Percentiles rank a stretch among this genome's conserved stretches.
Conservation (phyloP, 139 green algal genomes). For the Eudorina sp. region DNA sequence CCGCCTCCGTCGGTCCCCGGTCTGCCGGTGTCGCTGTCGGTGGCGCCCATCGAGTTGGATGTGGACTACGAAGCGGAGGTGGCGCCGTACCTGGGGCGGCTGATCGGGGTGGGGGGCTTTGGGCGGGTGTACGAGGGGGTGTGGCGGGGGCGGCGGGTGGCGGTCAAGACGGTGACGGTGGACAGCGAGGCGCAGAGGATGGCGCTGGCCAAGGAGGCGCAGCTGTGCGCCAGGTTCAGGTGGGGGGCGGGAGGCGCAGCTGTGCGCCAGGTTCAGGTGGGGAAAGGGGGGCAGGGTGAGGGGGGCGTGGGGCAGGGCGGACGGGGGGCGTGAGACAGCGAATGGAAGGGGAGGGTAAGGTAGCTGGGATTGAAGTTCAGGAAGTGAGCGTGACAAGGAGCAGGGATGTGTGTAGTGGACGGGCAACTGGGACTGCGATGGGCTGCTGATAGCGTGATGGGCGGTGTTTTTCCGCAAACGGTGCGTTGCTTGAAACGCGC, state of each 20-base stretch:
- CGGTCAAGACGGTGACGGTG: slow-evolving; percentile 78
- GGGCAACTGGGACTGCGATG: no score
- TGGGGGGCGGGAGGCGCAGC: slow-evolving; percentile 53
- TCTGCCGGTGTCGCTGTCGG: slow-evolving; percentile 27
- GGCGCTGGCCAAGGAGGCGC: slow-evolving; percentile 78
- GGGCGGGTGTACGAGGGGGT: slow-evolving; percentile 77
- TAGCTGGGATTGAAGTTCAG: no score
- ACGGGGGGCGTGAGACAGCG: neutral
- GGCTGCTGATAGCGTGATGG: no score
- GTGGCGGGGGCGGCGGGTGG: slow-evolving; percentile 75
- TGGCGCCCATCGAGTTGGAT: slow-evolving; percentile 72
- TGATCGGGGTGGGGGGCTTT: slow-evolving; percentile 80
- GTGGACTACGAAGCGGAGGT: slow-evolving; percentile 81
- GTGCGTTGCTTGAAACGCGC: no score
- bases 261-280: slow-evolving; percentile 60
- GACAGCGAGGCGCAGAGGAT: slow-evolving; percentile 49
- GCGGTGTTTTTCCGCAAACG: no score
- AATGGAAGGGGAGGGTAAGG: no score
- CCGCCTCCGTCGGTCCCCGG: neutral
- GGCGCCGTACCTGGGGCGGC: slow-evolving; percentile 68
- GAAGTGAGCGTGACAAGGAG: no score
- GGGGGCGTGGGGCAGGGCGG: neutral
- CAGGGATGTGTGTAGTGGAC: no score
- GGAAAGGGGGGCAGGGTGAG: neutral
- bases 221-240: slow-evolving; percentile 66